Evolutionary conservation across 108 stramenopile genomes (phyloP), one percentile per base, ranked within the genome.

Genomic region (Fistulifera pelliculosa): DNA sequence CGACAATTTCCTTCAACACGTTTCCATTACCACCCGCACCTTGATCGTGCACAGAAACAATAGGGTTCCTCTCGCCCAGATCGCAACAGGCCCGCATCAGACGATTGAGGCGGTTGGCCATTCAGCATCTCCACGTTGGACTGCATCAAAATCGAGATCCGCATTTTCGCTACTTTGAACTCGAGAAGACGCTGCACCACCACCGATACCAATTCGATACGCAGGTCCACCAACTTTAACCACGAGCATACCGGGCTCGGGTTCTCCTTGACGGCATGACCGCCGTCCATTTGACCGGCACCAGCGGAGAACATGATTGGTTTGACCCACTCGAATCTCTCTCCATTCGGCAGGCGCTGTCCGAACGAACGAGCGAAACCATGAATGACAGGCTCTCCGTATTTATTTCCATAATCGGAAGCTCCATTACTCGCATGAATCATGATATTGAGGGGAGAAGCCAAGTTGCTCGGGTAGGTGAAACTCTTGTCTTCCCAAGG

Each of bases 261-360:
- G 91, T 56, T 67, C 85, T 11, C 93, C 96, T 71, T 99, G 50
- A 47, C 60, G 1, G 88, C 62, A 67, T 97, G 96, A n/a, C 77
- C 49, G 1, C 66, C 93, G 57, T 99, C 95, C 77, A 99, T 73
- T 49, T 87, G 83, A 24, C 98, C 98, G 23, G 97, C 75, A 38
- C 98, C 98, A 1, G 98, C 96, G 41, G 96, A 94, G 60, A 99
- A 98, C 96, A 99, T 98, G 72, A 99, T 96, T 45, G 98, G 98
- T 67, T 99, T 99, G 62, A 99, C 83, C 95, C 96, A 99, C 61
- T 95, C 94, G 62, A 82, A 86, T 10, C 97, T 71, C 44, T 95
- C 93, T 23, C 95, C 96, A 49, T 67, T 81, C 2, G 95, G 88
- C 38, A 97, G 78, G 3, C 96, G 79, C 82, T 93, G 86, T 6